phyloP scores from a whole-genome alignment of 768 basidiomycete species.

The Tylopilus sp. region DNA sequence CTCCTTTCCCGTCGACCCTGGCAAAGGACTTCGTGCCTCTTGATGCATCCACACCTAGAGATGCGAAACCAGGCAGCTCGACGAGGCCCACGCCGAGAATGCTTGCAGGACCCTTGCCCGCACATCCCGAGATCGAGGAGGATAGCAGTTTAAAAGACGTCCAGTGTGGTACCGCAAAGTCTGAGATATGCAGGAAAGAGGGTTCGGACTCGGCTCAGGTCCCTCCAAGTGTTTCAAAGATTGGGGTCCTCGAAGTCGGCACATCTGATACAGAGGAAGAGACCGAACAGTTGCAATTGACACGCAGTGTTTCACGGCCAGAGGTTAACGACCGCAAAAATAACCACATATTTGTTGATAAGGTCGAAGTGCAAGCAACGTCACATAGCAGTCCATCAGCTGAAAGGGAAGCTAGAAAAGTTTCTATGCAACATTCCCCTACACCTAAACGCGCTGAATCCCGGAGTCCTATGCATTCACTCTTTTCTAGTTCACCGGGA shows the following conservation, averaged over 20 bases:
- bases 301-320: neutral
- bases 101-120: neutral
- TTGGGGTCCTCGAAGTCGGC: constrained; percentile 10
- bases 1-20: constrained; percentile 16
- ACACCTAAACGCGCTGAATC: neutral
- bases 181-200: neutral
- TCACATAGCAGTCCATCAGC: neutral
- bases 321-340: neutral
- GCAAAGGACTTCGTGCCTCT: constrained; percentile 19
- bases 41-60: constrained; percentile 20
- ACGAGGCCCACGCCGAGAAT: constrained; percentile 4
- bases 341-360: constrained; percentile 3
- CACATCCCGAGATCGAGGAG: neutral
- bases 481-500: constrained; percentile 22
- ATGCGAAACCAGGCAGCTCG: neutral
- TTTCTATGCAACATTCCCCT: neutral
- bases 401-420: neutral
- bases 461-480: constrained; percentile 20
- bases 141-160: neutral
- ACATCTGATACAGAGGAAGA: constrained; percentile 10
- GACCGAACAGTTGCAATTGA: constrained; percentile 7
- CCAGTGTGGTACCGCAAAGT: neutral
- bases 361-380: constrained; percentile 1
- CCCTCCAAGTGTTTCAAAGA: constrained; percentile 5
- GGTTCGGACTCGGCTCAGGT: neutral